Percentiles rank a stretch among this genome's conserved stretches.
phyloP scores from a whole-genome alignment of 2,329 filamentous ascomycete species.

The Chrysoporthe deuterocubensis region DNA sequence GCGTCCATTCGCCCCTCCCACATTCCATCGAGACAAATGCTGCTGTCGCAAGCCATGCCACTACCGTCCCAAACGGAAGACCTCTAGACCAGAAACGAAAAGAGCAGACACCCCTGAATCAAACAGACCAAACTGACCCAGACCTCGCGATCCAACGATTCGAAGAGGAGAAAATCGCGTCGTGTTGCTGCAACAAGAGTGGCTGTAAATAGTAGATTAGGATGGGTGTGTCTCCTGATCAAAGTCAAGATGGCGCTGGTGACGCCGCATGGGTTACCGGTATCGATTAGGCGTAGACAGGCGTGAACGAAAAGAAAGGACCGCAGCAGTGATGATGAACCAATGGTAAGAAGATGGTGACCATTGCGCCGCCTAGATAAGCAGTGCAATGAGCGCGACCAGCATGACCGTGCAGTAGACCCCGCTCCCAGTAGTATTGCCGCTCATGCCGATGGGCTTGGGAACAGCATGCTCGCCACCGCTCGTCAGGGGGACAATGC shows the following conservation, averaged over 20 bases:
- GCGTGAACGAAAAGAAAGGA: neutral
- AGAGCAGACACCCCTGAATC: neutral
- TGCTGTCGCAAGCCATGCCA: neutral
- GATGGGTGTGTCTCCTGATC: neutral
- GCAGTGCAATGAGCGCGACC: slow-evolving; percentile 40
- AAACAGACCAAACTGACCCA: neutral
- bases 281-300: neutral
- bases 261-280: neutral
- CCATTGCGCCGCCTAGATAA: slow-evolving; percentile 36
- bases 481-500: slow-evolving; percentile 37
- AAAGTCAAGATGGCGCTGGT: neutral
- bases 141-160: no score
- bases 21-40: neutral
- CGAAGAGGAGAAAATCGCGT: no score
- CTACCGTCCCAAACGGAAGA: neutral
- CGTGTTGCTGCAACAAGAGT: neutral
- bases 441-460: slow-evolving; percentile 34
- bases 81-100: neutral
- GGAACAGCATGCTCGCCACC: slow-evolving; percentile 40
- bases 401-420: slow-evolving; percentile 42
- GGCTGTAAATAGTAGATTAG: neutral
- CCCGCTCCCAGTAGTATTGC: slow-evolving; percentile 39
- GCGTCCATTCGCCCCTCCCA: neutral
- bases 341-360: neutral
- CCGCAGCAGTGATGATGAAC: neutral